Conservation (phyloP, 2,329 filamentous ascomycete genomes). For the Colletotrichum somersetense region DNA sequence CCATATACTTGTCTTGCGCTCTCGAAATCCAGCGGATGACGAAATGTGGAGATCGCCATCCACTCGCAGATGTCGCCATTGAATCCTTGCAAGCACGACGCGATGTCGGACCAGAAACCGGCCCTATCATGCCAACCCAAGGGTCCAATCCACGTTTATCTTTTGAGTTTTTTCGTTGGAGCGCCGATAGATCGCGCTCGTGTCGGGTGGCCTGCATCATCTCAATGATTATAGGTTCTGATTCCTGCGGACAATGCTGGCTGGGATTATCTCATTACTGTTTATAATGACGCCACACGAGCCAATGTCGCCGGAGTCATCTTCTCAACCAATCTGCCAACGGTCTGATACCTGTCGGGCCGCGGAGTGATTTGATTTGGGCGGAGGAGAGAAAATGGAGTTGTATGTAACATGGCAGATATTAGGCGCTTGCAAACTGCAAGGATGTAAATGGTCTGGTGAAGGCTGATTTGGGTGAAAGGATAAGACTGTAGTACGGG, state of each 20-base stretch:
- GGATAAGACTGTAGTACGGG: neutral
- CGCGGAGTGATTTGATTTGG: neutral
- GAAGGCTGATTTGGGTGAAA: neutral
- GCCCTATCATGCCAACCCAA: neutral
- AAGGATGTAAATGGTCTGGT: neutral
- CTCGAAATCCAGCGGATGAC: constrained; percentile 14
- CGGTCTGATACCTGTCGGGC: constrained; percentile 1
- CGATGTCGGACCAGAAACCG: constrained; percentile 21
- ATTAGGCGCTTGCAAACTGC: constrained; percentile 12
- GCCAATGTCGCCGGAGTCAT: constrained; percentile 7
- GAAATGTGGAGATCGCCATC: constrained; percentile 16
- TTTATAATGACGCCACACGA: constrained; percentile 31
- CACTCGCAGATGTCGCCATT: constrained; percentile 34
- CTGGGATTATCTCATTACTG: constrained; percentile 12
- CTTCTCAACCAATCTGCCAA: constrained; percentile 15
- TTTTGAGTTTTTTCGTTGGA: neutral
- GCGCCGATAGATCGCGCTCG: neutral
- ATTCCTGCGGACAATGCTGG: no score
- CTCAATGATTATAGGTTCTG: neutral
- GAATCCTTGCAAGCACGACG: constrained; percentile 38
- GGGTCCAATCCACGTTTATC: constrained; percentile 19
- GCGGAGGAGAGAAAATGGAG: neutral
- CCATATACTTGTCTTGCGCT: neutral
- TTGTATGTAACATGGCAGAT: constrained; percentile 14
- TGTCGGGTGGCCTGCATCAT: constrained; percentile 20